Conservation (phyloP, 2,329 filamentous ascomycete genomes). For the Echinosphaeria canescens region DNA sequence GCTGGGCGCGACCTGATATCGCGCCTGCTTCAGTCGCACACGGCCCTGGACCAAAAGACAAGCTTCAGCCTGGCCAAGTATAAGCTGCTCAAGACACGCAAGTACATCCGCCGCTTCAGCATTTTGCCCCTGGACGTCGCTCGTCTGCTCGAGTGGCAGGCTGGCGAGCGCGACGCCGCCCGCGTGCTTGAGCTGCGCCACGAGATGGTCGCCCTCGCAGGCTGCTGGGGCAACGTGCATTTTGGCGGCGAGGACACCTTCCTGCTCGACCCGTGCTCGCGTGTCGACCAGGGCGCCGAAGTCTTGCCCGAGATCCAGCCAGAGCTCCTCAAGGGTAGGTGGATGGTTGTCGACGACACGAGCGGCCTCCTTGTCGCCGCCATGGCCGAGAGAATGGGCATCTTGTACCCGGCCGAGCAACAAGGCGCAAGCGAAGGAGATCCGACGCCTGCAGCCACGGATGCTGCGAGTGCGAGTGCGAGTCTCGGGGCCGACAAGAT, state of each 20-base stretch:
- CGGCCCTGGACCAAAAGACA: slow-evolving; percentile 83
- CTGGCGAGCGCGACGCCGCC: slow-evolving; percentile 58
- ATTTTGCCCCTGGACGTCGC: slow-evolving; percentile 67
- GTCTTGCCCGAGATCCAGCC: slow-evolving; percentile 4
- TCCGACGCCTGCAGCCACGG: too few relatives aligned
- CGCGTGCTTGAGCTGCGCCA: slow-evolving; percentile 75
- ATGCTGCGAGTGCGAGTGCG: too few relatives aligned
- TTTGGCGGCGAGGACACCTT: slow-evolving; percentile 25
- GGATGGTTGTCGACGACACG: slow-evolving; percentile 73
- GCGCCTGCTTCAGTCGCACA: slow-evolving; percentile 80
- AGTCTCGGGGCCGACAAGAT: background rate
- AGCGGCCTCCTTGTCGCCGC: slow-evolving; percentile 65
- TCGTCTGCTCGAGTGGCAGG: slow-evolving; percentile 51
- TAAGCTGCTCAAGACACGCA: slow-evolving; percentile 80
- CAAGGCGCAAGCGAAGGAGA: slow-evolving; percentile 1
- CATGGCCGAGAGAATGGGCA: slow-evolving; percentile 74
- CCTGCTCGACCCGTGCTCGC: slow-evolving; percentile 8
- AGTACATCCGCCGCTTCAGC: slow-evolving; percentile 78
- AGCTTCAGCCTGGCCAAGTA: slow-evolving; percentile 89
- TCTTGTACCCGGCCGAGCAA: slow-evolving; percentile 30
- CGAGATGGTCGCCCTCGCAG: slow-evolving; percentile 61
- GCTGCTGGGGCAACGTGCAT: slow-evolving; percentile 81
- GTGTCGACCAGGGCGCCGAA: slow-evolving; percentile 7
- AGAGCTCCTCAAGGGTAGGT: slow-evolving; percentile 23
- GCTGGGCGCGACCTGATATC: slow-evolving; percentile 79